Conservation (phyloP, 805 yeast genomes). For the Candida montana region DNA sequence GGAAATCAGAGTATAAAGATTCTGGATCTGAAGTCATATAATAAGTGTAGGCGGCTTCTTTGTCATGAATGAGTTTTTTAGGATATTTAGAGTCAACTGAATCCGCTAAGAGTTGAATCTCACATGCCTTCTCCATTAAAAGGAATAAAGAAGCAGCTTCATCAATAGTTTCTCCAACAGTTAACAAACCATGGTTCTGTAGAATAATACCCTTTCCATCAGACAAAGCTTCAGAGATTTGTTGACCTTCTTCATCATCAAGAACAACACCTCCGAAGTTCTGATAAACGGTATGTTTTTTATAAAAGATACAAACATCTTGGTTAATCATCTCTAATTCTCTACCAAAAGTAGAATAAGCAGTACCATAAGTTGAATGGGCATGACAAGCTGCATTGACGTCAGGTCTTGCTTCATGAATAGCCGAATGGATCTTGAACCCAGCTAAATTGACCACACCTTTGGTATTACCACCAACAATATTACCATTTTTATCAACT, state of each 20-base stretch:
- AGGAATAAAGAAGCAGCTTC: constrained; percentile 68
- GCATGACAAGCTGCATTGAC: constrained; percentile 70
- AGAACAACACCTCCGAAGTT: constrained; percentile 79
- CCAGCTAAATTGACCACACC: constrained; percentile 64
- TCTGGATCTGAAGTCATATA: constrained; percentile 60
- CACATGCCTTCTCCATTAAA: constrained; percentile 58
- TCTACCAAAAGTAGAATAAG: constrained; percentile 59
- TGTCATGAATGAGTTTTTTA: constrained; percentile 45
- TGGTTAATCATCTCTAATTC: constrained; percentile 77
- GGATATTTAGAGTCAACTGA: constrained; percentile 36
- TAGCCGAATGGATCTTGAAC: constrained; percentile 61
- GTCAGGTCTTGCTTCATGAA: constrained; percentile 66
- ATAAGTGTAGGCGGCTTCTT: constrained; percentile 63
- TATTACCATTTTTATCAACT: constrained; percentile 56
- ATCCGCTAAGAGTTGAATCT: constrained; percentile 61
- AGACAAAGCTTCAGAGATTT: constrained; percentile 58
- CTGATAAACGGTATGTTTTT: constrained; percentile 57
- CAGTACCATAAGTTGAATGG: constrained; percentile 60
- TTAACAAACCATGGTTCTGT: constrained; percentile 69
- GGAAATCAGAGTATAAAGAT: constrained; percentile 65
- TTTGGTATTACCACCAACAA: constrained; percentile 50
- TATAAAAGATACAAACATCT: constrained; percentile 66
- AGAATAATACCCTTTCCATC: constrained; percentile 49
- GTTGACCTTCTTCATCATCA: constrained; percentile 56
- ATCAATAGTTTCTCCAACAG: constrained; percentile 66